Evolutionary conservation across 2,329 filamentous ascomycete species (phyloP), one percentile per base, ranked within the genome.

Genomic region (Meredithiella fracta): DNA sequence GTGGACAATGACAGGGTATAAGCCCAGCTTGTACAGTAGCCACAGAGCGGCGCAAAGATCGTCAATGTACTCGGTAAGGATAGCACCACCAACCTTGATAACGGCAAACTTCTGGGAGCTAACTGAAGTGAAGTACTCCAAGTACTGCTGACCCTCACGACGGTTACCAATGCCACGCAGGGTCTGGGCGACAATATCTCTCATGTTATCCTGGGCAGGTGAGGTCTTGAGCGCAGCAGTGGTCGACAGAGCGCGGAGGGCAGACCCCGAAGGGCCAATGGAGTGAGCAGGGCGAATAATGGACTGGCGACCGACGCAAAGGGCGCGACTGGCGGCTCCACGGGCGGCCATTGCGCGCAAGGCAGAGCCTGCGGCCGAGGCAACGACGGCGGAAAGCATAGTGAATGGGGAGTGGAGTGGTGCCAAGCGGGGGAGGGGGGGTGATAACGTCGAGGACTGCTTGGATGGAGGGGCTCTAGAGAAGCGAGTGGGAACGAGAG

Each of bases 101-200:
- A 98, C 91, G 62, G 90, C 91, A 69, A 97, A 98, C 67, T 94
- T 89, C 73, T 97, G 90, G 37, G 89, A 94, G 47, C 89, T 92
- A 60, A 96, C 90, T 34, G 90, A 95, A 63, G 85, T 92, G 76
- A 98, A 98, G 68, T 97, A 89, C 62, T 90, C 92, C 59, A 97
- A 82, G 70, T 97, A 97, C 70, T 97, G 91, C 74, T 96, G 87
- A 61, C 94, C 88, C 73, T 98, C 91, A 60, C 91, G 78, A 78
- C 94, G 94, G 60, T 89, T 95, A 60, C 89, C 91, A 67, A 97
- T 94, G 71, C 91, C 95, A 73, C 88, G 94, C 63, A 97, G 77
- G 59, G 95, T 79, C 66, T 65, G 70, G 61, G 63, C 64, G 31
- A 70, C 66, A 55, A 69, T 68, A 60, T 70, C 67, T 23, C 60